phyloP scores from a whole-genome alignment of 331 rosid genomes.

The Dryas integrifolia region DNA sequence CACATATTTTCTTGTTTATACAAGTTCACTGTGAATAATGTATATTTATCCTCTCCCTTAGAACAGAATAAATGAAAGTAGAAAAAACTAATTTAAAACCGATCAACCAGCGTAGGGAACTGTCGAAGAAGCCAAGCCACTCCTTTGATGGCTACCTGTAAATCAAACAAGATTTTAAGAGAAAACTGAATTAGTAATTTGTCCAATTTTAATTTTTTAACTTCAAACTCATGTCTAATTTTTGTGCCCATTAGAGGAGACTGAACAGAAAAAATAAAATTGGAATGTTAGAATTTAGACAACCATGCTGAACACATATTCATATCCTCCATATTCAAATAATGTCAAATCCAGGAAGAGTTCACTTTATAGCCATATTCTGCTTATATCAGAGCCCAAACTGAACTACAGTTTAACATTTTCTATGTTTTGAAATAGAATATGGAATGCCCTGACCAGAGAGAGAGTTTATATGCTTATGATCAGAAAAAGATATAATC shows the following conservation, averaged over 20 bases:
- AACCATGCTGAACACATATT: neutral
- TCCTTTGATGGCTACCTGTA: slow-evolving; percentile 62
- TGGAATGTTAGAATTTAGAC: neutral
- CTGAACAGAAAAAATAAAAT: neutral
- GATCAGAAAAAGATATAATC: neutral
- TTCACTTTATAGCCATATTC: too few relatives aligned
- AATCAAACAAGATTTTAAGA: neutral
- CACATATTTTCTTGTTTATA: slow-evolving; percentile 8
- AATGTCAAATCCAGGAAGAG: neutral
- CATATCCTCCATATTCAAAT: neutral
- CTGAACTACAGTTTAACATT: too few relatives aligned
- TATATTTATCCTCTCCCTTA: neutral
- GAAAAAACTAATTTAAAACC: slow-evolving; percentile 31
- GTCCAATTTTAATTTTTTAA: neutral
- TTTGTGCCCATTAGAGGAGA: neutral
- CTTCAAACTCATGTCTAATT: neutral
- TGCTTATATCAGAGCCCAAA: too few relatives aligned
- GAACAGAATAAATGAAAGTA: neutral
- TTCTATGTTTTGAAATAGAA: too few relatives aligned
- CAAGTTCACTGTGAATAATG: neutral
- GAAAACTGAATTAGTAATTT: neutral
- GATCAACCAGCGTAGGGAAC: slow-evolving; percentile 66
- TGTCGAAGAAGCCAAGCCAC: slow-evolving; percentile 80
- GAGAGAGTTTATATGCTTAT: too few relatives aligned
- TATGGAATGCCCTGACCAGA: too few relatives aligned